These are phyloP conservation scores for Nemania sp. DNA, from an alignment of 2,329 filamentous ascomycete genomes.

Conservation along the genomic window DNA sequence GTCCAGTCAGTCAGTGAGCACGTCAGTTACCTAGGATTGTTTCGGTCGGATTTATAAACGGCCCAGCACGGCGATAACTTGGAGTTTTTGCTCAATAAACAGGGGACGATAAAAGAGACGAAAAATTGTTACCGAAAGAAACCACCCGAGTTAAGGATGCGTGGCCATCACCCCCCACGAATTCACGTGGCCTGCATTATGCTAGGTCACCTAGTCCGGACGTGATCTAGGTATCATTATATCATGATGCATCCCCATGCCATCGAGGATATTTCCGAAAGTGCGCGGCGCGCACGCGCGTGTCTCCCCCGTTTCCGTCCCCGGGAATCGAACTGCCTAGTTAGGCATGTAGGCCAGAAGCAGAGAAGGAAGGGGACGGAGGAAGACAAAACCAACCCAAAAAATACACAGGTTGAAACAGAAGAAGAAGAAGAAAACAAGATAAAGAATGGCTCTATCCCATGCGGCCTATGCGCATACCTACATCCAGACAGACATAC, in stretches of 20 bases:
- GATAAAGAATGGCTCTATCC: not conserved
- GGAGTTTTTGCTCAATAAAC: not conserved
- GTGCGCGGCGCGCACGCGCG: not conserved
- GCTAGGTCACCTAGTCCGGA: conserved; percentile 7
- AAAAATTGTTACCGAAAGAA: not conserved
- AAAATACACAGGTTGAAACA: not conserved
- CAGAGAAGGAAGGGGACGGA: not conserved
- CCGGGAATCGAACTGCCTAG: not conserved
- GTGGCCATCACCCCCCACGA: conserved; percentile 11
- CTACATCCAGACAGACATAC: not conserved
- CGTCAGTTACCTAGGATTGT: too few species aligned
- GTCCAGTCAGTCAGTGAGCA: not conserved
- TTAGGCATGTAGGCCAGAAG: not conserved
- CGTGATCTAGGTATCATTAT: conserved; percentile 4
- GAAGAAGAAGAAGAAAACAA: not conserved
- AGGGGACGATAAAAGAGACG: not conserved
- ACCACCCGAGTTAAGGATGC: not conserved
- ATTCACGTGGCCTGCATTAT: conserved; percentile 35
- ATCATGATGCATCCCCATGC: conserved; percentile 21
- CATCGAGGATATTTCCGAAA: conserved; percentile 10
- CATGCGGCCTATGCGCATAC: not conserved
- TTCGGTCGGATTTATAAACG: not conserved
- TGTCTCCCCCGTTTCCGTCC: not conserved
- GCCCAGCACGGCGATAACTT: not conserved
- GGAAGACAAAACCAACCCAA: not conserved